Evolutionary conservation across 768 basidiomycete species (phyloP), one percentile per base, ranked within the genome.

Genomic region (Suillus brevipes): DNA sequence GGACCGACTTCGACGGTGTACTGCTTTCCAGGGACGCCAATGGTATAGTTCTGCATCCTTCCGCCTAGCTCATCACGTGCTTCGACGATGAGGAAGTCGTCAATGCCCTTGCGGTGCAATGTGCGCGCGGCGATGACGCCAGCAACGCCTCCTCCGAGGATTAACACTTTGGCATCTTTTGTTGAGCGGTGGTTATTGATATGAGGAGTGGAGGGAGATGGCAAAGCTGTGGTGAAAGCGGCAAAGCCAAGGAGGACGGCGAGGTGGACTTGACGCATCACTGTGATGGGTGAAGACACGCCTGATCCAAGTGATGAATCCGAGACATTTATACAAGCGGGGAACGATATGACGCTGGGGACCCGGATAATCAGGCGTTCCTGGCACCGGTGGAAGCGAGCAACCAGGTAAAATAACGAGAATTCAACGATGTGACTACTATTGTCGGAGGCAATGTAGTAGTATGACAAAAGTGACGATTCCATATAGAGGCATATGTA

Each of bases 91-190:
- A 87, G 71, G 69, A 87, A 89, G 69, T 87, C 79, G n/a, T 81
- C 66, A 67, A 89, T 80, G 6, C 85, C 85, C 28, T 80, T 75
- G 56, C 82, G 74, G 55, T 87, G 80, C 9, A 89, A 78, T 0
- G 87, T 84, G 36, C 84, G 82, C 14, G 89, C 89, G 12, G 88
- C 87, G 42, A 87, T 86, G 23, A 89, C 77, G 12, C 89, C 89
- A 6, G 89, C 76, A 47, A 89, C 82, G 10, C 89, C 89, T 38
- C 87, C 88, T 6, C 89, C 89, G 31, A 89, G 80, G 60, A 90
- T 85, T 47, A 90, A 81, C 16, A 88, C 82, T 9, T 71, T 78
- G 14, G 72, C 70, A 43, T 70, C 63, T 34, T 64, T 70, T 23
- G 67, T 50, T n/a, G 60, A 42, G 28, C 58, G 58, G 10, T 23